Evolutionary conservation across 805 yeast genomes (phyloP).

Genomic region (Debaryomyces tyrocola): DNA sequence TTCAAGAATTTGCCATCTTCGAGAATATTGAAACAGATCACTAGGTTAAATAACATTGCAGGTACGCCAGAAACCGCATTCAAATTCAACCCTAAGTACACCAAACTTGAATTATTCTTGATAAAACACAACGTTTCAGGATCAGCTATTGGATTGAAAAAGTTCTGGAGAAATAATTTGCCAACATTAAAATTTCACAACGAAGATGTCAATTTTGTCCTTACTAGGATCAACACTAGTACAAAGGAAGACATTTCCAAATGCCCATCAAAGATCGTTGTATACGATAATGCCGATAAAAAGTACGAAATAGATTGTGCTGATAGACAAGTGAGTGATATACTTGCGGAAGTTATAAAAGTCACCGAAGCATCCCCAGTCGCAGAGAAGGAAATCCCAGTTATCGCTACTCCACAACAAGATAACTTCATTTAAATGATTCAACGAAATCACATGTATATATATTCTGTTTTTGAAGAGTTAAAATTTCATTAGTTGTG

Average conservation of each 20-base stretch:
- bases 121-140: conserved; percentile 38
- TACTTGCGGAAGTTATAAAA: conserved; percentile 55
- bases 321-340: conserved; percentile 47
- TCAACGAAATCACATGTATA: conserved; percentile 5
- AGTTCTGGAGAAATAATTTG: conserved; percentile 72
- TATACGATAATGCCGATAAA: conserved; percentile 39
- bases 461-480: background rate
- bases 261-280: conserved; percentile 47
- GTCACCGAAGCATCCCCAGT: conserved; percentile 54
- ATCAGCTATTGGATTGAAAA: conserved; percentile 68
- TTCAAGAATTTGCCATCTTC: conserved; percentile 24
- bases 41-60: conserved; percentile 51
- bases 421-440: background rate
- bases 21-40: conserved; percentile 46
- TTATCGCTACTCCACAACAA: conserved; percentile 5
- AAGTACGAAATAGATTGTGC: conserved; percentile 53
- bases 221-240: conserved; percentile 50
- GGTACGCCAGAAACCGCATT: conserved; percentile 45
- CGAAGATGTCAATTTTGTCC: conserved; percentile 63
- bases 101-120: conserved; percentile 52
- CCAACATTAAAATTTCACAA: conserved; percentile 84
- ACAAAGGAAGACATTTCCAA: conserved; percentile 42
- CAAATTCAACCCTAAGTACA: conserved; percentile 23
- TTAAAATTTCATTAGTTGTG: conserved; percentile 1
- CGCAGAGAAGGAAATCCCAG: conserved; percentile 45